Conservation (phyloP, 2,329 filamentous ascomycete genomes). For the Neofusicoccum parvum region DNA sequence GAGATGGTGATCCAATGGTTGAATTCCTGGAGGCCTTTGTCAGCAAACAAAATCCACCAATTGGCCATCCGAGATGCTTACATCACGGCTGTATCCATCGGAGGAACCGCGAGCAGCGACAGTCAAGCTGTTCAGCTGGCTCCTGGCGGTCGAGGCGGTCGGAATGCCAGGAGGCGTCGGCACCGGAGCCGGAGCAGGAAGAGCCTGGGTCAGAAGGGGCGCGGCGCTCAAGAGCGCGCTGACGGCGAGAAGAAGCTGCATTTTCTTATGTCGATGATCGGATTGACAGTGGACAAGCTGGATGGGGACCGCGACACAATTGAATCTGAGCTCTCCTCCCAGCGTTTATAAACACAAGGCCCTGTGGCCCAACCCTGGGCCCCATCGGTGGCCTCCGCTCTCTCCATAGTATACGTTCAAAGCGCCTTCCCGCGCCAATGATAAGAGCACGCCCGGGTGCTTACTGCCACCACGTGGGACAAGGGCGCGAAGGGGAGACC, state of each 20-base stretch:
- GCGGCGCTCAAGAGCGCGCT: slow-evolving; percentile 14
- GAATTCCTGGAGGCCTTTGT: slow-evolving; percentile 4
- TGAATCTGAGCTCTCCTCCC: background rate
- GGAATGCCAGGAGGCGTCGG: slow-evolving; percentile 65
- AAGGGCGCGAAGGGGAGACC: background rate
- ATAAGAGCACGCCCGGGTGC: slow-evolving; percentile 12
- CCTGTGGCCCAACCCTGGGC: background rate
- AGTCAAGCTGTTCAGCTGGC: slow-evolving; percentile 60
- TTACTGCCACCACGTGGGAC: slow-evolving; percentile 6
- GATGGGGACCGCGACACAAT: background rate
- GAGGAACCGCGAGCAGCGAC: slow-evolving; percentile 59
- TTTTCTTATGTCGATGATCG: background rate
- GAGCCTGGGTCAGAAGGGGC: slow-evolving; percentile 25
- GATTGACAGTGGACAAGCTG: background rate
- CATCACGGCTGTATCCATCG: slow-evolving; percentile 63
- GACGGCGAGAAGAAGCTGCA: slow-evolving; percentile 13
- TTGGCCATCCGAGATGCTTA: slow-evolving; percentile 72
- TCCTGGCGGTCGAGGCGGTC: slow-evolving; percentile 57
- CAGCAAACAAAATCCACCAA: background rate
- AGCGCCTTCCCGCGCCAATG: background rate
- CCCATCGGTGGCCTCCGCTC: slow-evolving; percentile 5
- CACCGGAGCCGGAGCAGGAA: slow-evolving; percentile 31
- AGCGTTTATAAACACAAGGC: slow-evolving; percentile 16
- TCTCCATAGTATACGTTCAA: background rate
- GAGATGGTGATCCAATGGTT: slow-evolving; percentile 19